These are phyloP conservation scores for Stagonosporopsis vannaccii DNA, from an alignment of 2,329 filamentous ascomycete species.

Conservation along the genomic window DNA sequence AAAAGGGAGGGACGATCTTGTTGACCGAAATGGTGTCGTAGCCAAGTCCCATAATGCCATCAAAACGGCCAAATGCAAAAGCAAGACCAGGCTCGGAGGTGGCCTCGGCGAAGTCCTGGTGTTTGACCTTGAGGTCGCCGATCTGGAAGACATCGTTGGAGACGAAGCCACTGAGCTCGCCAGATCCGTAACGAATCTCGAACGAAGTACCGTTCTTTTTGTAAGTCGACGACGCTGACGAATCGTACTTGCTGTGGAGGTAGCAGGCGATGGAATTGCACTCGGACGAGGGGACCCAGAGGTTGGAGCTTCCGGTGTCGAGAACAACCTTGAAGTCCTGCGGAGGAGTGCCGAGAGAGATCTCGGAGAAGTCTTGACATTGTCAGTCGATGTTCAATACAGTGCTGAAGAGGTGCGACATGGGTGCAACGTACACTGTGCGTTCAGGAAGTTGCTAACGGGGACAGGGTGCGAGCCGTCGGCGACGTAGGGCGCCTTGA, in stretches of 20 bases:
- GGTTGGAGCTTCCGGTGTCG: slow-evolving; percentile 97
- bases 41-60: slow-evolving; percentile 93
- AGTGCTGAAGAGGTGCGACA: background rate
- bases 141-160: slow-evolving; percentile 88
- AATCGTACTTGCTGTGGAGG: slow-evolving; percentile 96
- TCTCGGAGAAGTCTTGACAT: slow-evolving; percentile 88
- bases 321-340: slow-evolving; percentile 98
- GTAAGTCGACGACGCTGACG: slow-evolving; percentile 85
- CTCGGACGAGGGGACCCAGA: slow-evolving; percentile 92
- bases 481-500: slow-evolving; percentile 73
- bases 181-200: slow-evolving; percentile 94
- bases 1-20: slow-evolving; percentile 92
- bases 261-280: slow-evolving; percentile 98
- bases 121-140: slow-evolving; percentile 85
- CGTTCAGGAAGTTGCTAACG: slow-evolving; percentile 97
- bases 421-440: slow-evolving; percentile 78
- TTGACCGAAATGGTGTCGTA: slow-evolving; percentile 98
- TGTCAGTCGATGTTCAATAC: slow-evolving; percentile 26
- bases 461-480: slow-evolving; percentile 80
- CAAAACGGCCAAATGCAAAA: slow-evolving; percentile 96
- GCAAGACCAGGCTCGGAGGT: slow-evolving; percentile 94
- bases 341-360: slow-evolving; percentile 87
- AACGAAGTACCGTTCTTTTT: slow-evolving; percentile 93
- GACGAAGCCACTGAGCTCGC: slow-evolving; percentile 90
- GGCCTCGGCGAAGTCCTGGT: slow-evolving; percentile 95